Conservation (phyloP, 345 rosid genomes). For the Dipteronia sinensis region DNA sequence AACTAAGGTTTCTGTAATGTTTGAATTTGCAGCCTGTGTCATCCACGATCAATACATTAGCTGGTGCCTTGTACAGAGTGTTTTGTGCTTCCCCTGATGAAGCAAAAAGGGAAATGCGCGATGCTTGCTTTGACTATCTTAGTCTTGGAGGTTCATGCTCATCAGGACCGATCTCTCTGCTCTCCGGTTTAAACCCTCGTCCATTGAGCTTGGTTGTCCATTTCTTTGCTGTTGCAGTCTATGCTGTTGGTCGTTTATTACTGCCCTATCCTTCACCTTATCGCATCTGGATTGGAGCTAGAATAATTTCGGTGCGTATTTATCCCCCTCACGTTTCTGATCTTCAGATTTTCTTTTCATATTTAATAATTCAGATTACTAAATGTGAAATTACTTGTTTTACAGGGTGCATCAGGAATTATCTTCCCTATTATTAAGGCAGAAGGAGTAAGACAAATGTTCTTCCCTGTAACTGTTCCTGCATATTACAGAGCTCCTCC, state of each 20-base stretch:
- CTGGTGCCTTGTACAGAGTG: constrained; percentile 50
- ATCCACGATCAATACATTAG: constrained; percentile 48
- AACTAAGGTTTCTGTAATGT: constrained; percentile 5
- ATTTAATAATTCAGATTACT: background rate
- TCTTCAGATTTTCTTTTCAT: background rate
- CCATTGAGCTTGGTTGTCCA: constrained; percentile 46
- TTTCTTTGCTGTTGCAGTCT: constrained; percentile 49
- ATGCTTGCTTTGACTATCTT: constrained; percentile 53
- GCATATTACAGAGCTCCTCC: constrained; percentile 45
- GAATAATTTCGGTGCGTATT: constrained; percentile 38
- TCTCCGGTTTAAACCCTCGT: constrained; percentile 49
- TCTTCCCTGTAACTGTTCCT: constrained; percentile 51
- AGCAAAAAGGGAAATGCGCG: constrained; percentile 50
- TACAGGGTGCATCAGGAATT: constrained; percentile 48
- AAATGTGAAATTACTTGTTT: background rate
- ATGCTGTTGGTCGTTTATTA: constrained; percentile 46
- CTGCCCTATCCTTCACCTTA: constrained; percentile 54
- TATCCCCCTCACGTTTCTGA: background rate
- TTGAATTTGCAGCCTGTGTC: constrained; percentile 44
- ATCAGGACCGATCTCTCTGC: constrained; percentile 44
- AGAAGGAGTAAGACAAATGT: constrained; percentile 52
- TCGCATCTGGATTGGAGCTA: constrained; percentile 52
- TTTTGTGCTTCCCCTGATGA: constrained; percentile 50
- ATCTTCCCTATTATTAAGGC: constrained; percentile 49
- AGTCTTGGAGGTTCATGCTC: constrained; percentile 49